phyloP scores from a whole-genome alignment of 2,329 filamentous ascomycete species.

The Gnomoniopsis smithogilvyi region DNA sequence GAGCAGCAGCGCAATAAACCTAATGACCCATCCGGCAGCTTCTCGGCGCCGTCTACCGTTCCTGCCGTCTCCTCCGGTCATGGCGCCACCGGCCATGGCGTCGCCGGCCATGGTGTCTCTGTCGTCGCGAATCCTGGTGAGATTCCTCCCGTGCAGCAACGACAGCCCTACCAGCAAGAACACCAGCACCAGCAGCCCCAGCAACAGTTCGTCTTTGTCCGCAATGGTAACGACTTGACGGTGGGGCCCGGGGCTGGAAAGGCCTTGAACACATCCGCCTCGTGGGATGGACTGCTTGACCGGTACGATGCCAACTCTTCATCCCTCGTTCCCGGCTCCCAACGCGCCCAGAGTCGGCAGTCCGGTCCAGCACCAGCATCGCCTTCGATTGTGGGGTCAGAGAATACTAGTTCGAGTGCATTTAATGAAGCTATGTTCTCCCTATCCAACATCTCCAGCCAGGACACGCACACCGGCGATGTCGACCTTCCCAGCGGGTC shows the following conservation, averaged over 20 bases:
- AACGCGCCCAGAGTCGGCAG: neutral
- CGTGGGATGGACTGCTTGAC: constrained; percentile 13
- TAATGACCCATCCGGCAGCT: neutral
- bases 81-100: constrained; percentile 1
- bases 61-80: neutral
- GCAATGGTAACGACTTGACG: constrained; percentile 1
- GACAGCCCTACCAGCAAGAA: neutral
- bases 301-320: neutral
- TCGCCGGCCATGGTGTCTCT: neutral
- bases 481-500: neutral
- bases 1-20: constrained; percentile 8
- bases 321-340: neutral
- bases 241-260: constrained; percentile 2
- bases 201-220: constrained; percentile 6
- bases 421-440: constrained; percentile 9
- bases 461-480: constrained; percentile 1
- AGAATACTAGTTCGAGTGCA: constrained; percentile 2
- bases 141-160: neutral
- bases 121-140: neutral
- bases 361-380: constrained; percentile 1
- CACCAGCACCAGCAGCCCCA: constrained; percentile 6
- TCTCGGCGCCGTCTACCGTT: neutral
- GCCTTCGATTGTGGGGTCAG: constrained; percentile 2
- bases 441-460: neutral
- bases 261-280: neutral